Base-by-base conservation (phyloP, 2,329 filamentous ascomycete species). In the Alternaria alternata region DNA sequence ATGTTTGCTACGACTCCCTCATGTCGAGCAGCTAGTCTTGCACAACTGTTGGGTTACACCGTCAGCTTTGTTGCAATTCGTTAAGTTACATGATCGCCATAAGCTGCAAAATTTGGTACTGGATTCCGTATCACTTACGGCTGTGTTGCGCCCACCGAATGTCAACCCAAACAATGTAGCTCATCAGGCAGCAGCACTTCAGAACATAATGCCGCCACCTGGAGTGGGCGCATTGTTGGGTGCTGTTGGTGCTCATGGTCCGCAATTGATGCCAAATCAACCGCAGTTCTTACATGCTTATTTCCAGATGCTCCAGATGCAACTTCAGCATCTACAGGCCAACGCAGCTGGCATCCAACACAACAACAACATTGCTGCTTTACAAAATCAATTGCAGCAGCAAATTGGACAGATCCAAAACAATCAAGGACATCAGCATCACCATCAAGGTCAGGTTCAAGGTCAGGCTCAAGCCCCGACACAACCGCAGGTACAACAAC, bases 11-110 rank as follows among this genome's bases (percentile, higher is more conserved):
- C 73, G 75, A 1, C 82, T 92, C 44, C 86, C 85, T 3, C 75
- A 86, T 66, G 74, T 91, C 24, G 80, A 86, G 61, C 80, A 87
- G 51, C 75, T 92, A 3, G 88, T 85, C 0, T 78, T 92, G 8
- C 86, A 86, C 66, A 92, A 92, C 67, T 91, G 89, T 76, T 92
- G 89, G 88, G 79, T 87, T 12, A 84, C 85, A 3, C 89, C 89
- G 0, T 80, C 84, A 41, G 81, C 87, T 2, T 80, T 91, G 32
- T 70, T 83, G 32, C 78, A 82, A 11, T 81, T 88, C 52, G 77
- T 88, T 59, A 77, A 78, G 3, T 72, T 75, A 5, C 85, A 88
- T 74, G 80, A 82, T 20, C 70, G 78, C 5, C 72, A 76, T 7
- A 80, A 75, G 2, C 75, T 91, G 12, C 80, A 84, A 62, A 83